phyloP scores from a whole-genome alignment of 2,329 filamentous ascomycete genomes.

The Davidsoniella australis region DNA sequence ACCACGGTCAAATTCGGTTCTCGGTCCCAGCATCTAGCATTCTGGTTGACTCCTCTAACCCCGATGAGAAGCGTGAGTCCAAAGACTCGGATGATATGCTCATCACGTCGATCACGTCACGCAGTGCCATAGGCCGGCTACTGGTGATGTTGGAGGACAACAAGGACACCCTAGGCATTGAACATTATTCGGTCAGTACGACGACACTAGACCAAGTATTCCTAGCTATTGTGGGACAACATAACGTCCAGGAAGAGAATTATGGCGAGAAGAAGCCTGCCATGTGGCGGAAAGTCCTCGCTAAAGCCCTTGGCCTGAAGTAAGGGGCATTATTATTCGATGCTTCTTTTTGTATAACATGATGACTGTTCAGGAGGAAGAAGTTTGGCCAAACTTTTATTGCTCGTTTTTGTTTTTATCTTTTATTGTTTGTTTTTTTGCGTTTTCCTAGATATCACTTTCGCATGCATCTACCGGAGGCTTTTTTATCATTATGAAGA shows the following conservation, averaged over 20 bases:
- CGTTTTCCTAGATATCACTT: neutral
- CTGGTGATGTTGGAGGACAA: slow-evolving; percentile 59
- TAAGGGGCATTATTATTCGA: neutral
- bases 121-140: slow-evolving; percentile 46
- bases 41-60: neutral
- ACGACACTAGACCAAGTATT: slow-evolving; percentile 88
- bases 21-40: slow-evolving; percentile 42
- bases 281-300: slow-evolving; percentile 5
- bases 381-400: too few species aligned
- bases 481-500: neutral
- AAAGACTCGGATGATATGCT: slow-evolving; percentile 15
- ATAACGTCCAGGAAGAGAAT: slow-evolving; percentile 63
- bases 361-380: too few species aligned
- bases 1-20: slow-evolving; percentile 79
- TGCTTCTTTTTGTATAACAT: too few species aligned
- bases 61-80: neutral
- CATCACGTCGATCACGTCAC: slow-evolving; percentile 13
- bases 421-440: slow-evolving; percentile 1
- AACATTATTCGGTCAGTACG: slow-evolving; percentile 74
- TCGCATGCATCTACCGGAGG: neutral
- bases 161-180: slow-evolving; percentile 51
- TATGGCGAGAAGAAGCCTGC: slow-evolving; percentile 22
- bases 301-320: neutral
- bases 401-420: neutral
- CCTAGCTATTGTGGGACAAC: slow-evolving; percentile 62